Evolutionary conservation across 140 eudicot genomes (phyloP).

Genomic region (Anethum foeniculum): DNA sequence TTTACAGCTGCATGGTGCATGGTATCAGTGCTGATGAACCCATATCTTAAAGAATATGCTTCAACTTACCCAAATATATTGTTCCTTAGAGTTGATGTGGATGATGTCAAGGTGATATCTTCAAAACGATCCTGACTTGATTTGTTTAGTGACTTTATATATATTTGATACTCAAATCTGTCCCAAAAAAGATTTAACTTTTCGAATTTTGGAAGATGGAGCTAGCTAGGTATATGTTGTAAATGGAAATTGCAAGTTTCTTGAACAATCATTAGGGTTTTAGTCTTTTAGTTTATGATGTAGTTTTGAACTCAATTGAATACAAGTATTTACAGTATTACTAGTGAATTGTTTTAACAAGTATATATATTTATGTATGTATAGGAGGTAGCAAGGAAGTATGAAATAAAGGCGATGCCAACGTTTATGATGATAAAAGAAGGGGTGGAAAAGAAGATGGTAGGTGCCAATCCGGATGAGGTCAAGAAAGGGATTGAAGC

Average conservation of each 20-base stretch:
- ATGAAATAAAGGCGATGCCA: slow-evolving; percentile 85
- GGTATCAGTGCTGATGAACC: slow-evolving; percentile 71
- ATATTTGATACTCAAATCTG: background rate
- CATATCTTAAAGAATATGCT: slow-evolving; percentile 47
- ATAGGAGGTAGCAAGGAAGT: slow-evolving; percentile 58
- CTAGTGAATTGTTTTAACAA: no score
- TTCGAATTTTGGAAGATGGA: background rate
- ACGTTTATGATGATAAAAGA: slow-evolving; percentile 66
- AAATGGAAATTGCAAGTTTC: background rate
- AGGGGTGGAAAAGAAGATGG: slow-evolving; percentile 45
- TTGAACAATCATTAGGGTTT: no score
- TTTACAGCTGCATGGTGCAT: slow-evolving; percentile 82
- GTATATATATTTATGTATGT: background rate
- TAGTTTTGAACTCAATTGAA: no score
- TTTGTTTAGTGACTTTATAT: background rate
- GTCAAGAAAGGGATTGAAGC: slow-evolving; percentile 50
- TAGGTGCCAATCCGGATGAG: slow-evolving; percentile 85
- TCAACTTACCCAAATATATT: slow-evolving; percentile 30
- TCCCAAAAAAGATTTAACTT: background rate
- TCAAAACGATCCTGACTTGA: background rate
- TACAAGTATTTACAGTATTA: no score
- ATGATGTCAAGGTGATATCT: slow-evolving; percentile 51
- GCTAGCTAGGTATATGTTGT: background rate
- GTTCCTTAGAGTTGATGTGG: slow-evolving; percentile 65
- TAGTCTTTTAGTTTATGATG: no score